Base-by-base conservation (phyloP, 441 rosid genomes). In the Euphorbia celastroides region DNA sequence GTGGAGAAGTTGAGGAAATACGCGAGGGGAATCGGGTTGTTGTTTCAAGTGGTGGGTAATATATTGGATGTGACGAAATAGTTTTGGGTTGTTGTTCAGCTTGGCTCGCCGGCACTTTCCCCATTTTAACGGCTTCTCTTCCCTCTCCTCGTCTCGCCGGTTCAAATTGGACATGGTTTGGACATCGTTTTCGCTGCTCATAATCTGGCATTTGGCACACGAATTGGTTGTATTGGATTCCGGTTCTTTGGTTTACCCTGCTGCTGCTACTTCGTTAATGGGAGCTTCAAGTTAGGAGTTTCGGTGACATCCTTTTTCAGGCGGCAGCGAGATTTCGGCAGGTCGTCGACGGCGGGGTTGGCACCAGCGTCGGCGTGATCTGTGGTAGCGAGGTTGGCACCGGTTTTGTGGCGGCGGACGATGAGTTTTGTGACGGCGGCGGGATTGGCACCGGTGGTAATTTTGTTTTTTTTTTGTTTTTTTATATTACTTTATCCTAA, bases 1-100 rank as follows among this genome's bases (percentile, higher is more conserved):
- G 83, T 93, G 20, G 98, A 93, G 72, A 84, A 59, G 69, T 38
- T 93, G 72, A 82, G 97, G 79, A 78, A 74, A 9, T 93, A 86
- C 23, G 92, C 98, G 3, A 38, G 44, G 12, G 44, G 44, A 3
- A 38, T 38, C 44, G 44, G 44, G 44, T 9, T 38, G 11, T 38
- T 38, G 44, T 38, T 38, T 38, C 44, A 38, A 9, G 44, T 38
- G 11, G 44, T 38, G 5, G 44, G 12, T 38, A 14, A 38, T 38
- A 38, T 38, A 38, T 9, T 92, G 60, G 98, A 92, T 70, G 86
- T 92, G 65, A 89, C 98, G 1, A 86, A 78, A 71, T 83, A n/a
- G n/a, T n/a, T n/a, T n/a, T n/a, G n/a, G n/a, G n/a, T n/a, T n/a
- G n/a, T n/a, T n/a, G n/a, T n/a, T n/a, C n/a, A n/a, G n/a, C n/a